Conservation (phyloP, 1,284 basidiomycete species). For the Tilletia caries region DNA sequence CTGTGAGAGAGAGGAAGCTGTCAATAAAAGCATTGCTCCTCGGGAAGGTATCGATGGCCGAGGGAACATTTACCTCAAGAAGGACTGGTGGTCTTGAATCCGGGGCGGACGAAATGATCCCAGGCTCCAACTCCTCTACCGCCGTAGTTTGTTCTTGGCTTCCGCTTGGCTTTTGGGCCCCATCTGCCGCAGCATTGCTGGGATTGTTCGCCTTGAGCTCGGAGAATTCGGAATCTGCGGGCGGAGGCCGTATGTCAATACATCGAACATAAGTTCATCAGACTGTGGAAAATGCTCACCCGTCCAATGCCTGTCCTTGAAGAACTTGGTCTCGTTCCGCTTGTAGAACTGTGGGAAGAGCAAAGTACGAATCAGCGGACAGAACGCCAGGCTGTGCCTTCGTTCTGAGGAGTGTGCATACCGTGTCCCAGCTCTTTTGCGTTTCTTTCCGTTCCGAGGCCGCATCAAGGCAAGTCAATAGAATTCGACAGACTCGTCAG, state of each 20-base stretch:
- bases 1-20: not conserved
- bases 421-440: not conserved
- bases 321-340: slow-evolving; percentile 45
- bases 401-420: not conserved
- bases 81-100: slow-evolving; percentile 25
- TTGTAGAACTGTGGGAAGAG: slow-evolving; percentile 48
- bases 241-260: not conserved
- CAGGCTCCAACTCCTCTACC: not conserved
- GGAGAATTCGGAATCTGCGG: not conserved
- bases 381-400: not conserved
- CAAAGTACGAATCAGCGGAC: not conserved
- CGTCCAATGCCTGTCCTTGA: slow-evolving; percentile 55
- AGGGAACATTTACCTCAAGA: slow-evolving; percentile 28
- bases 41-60: not conserved
- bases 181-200: not conserved
- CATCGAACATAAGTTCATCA: not conserved
- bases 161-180: not conserved
- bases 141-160: not conserved
- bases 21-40: not conserved
- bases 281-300: not conserved
- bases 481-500: not conserved
- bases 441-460: not conserved
- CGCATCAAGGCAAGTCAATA: not conserved
- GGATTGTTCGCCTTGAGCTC: not conserved
- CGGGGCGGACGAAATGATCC: not conserved